Base-by-base conservation (phyloP, 768 basidiomycete genomes). In the Xerocomellus amylosporus region DNA sequence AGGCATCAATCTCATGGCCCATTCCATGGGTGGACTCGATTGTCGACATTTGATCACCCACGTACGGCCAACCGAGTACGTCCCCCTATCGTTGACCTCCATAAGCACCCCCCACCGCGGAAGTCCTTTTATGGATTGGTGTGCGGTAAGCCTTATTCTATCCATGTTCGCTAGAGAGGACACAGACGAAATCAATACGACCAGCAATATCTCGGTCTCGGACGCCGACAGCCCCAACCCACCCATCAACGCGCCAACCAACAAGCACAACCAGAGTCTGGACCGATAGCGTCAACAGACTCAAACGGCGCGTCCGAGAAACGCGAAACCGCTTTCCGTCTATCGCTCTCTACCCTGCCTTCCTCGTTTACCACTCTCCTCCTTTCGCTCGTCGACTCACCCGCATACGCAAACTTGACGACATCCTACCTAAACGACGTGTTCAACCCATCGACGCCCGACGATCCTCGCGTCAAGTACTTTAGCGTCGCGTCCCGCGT, bases 111-210 rank as follows among this genome's bases (percentile, higher is more conserved):
- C 97, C 15, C 97, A 99, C 69, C 82, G 93, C 17, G 96, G 97
- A 33, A 93, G 90, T 62, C 94, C 96, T 1, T 98, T 99, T 72
- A 99, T 99, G 97, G 93, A 97, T 69, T 99, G 97, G 97, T 98
- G 96, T 74, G 79, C 84, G 46, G 91, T 90, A 64, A 65, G 88
- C 33, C 44, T 38, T 28, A 36, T 49, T 54, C 26, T 46, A 36
- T 56, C 51, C 51, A 54, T 46, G 9, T 55, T 36, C 1, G 8
- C 9, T 33, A 43, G 59, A 48, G 24, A 17, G 44, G 55, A 54
- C 39, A 53, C 60, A 54, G 56, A 68, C 45, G 37, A 56, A 34
- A 44, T 42, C 43, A 48, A 68, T 47, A 38, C 48, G 54, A 43
- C 42, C 60, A 93, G 88, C 89, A 88, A 42, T 89, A 96, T 62